Evolutionary conservation across 2,329 filamentous ascomycete species (phyloP), one percentile per base, ranked within the genome.

Genomic region (Magnaporthiopsis poae): DNA sequence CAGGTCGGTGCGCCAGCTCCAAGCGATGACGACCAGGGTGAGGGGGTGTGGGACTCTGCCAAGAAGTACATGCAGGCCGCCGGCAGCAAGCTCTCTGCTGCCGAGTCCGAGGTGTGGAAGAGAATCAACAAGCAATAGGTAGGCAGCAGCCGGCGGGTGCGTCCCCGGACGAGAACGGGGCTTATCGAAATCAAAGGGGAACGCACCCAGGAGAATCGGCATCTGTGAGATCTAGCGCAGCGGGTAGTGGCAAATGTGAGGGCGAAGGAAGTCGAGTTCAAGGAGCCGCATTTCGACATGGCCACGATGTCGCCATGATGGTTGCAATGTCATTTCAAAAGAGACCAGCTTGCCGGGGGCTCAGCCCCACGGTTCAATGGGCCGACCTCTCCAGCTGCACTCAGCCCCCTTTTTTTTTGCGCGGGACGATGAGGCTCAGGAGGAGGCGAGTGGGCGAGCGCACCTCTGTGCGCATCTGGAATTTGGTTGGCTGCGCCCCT

Each of bases 61-160:
- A 86, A 83, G 78, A 86, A 84, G 74, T 81, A 83, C 79, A 84
- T 82, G 62, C 77, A 80, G 68, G 80, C 80, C 46, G 86, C 85
- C 8, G 85, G 86, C 64, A 81, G 82, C 68, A 84, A 81, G 73
- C 75, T 88, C 35, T 82, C 81, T 11, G 83, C 81, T 18, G 85
- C 84, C 18, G 86, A 88, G 77, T 78, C 77, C 64, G 84, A 87
- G 74, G 81, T 88, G 31, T 88, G 86, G 86, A 83, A 81, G 75
- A 82, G 80, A 72, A 85, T 88, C 72, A 88, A 86, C 75, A 86
- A 85, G 76, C 78, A 83, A 63, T 82, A 79, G 72, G 68, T 66
- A 31, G 65, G 62, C 4, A 60, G 12, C 46, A 21, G 13, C 4
- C 29, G 60, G 18, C 2, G 25, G 25, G 36, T 31, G 36, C 39